Evolutionary conservation across 164 flowering plant species (phyloP), one percentile per base, ranked within the genome.

Genomic region (Dillenia suffruticosa): DNA sequence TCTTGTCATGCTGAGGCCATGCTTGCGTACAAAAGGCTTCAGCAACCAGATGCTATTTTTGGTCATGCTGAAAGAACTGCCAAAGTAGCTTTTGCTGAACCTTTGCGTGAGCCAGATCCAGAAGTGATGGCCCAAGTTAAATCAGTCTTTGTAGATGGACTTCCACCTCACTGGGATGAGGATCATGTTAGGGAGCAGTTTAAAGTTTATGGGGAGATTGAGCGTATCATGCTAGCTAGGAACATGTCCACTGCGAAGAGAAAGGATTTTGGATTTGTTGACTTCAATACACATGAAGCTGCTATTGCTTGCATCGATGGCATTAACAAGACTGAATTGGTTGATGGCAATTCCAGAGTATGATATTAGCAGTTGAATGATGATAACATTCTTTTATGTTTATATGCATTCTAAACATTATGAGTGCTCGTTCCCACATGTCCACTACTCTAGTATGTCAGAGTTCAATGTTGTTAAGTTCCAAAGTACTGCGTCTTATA

Each of bases 21-120:
- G 88, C 64, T 66, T 66, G 96, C 92, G 32, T 86, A 86, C 67
- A 87, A 86, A 75, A 79, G 87, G 58, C 90, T 89, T 53, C 96
- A 89, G 65, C 83, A 79, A 67, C 84, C 92, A 26, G 96, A 89
- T 71, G 92, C 67, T 51, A 58, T 89, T 53, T 85, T 89, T 74
- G 96, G 96, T 26, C 92, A 88, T 57, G 46, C 82, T 62, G 92
- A 89, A 66, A 82, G 96, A 72, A 84, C 90, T 66, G 92, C 73
- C 44, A 89, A 86, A 72, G 90, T 89, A 49, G 92, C 96, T 47
- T 89, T 89, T 81, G 96, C 92, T 24, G 96, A 86, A 68, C 92
- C 96, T 51, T 59, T 86, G 57, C 83, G 83, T 44, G 96, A 86
- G 60, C 92, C 96, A 12, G 90, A 86, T 71, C 86, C 87, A 17